These are phyloP conservation scores for Suhomyces taliae DNA, from an alignment of 1,139 yeast genomes.

Conservation along the genomic window DNA sequence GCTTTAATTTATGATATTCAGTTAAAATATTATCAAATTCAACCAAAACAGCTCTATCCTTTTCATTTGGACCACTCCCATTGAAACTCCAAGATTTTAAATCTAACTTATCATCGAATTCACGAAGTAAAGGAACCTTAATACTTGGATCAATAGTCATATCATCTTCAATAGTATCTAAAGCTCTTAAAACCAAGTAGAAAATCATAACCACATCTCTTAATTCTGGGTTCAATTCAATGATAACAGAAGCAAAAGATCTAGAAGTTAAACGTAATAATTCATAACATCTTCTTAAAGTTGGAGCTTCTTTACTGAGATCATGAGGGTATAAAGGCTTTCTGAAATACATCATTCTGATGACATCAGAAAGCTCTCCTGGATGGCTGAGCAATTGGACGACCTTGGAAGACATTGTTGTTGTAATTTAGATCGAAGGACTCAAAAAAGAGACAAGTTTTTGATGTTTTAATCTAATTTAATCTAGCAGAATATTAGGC, in stretches of 20 bases:
- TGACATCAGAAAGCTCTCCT: constrained; percentile 63
- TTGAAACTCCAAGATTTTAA: constrained; percentile 77
- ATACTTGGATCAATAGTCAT: constrained; percentile 74
- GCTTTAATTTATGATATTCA: constrained; percentile 72
- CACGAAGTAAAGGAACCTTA: constrained; percentile 74
- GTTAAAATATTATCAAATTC: constrained; percentile 64
- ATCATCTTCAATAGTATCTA: constrained; percentile 97
- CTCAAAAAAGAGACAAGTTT: too few species aligned
- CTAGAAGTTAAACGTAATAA: constrained; percentile 74
- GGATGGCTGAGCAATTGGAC: constrained; percentile 69
- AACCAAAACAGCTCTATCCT: constrained; percentile 75
- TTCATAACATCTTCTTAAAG: constrained; percentile 65
- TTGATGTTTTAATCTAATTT: too few species aligned
- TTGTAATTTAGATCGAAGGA: too few species aligned
- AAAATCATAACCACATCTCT: constrained; percentile 80
- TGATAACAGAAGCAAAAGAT: constrained; percentile 89
- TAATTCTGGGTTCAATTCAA: constrained; percentile 87
- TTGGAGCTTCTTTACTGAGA: constrained; percentile 39
- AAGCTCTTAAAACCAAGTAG: constrained; percentile 81
- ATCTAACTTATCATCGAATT: constrained; percentile 62
- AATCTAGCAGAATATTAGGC: too few species aligned
- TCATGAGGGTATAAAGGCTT: constrained; percentile 56
- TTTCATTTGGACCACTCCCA: constrained; percentile 73
- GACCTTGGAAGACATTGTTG: constrained; percentile 59
- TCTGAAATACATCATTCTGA: constrained; percentile 59